Evolutionary conservation across 805 yeast species (phyloP), one percentile per base, ranked within the genome.

Genomic region (Lipomyces spencermartinsiae): DNA sequence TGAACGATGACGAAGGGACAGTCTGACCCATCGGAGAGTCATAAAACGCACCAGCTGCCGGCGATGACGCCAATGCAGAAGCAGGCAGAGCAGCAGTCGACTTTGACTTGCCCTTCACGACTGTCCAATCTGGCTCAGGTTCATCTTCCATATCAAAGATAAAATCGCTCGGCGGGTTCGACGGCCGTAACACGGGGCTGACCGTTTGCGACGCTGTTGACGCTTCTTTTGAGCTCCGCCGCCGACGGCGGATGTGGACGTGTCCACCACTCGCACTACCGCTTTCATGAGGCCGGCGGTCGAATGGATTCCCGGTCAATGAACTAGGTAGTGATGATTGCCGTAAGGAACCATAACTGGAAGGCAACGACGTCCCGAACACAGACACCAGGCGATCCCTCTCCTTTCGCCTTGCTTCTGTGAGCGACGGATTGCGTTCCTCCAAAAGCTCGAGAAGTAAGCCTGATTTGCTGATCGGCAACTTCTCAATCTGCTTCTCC

Each of bases 71-170:
- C 31, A 64, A 34, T 7, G 66, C 25, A 59, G 63, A 71, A 3
- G 64, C 70, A 10, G 63, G 37, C 1, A 53, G 12, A 14, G 63
- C 43, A 12, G 64, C 9, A 16, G 19, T 22, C 9, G 54, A 53
- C 66, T 71, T 65, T 19, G 67, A 6, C 25, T 68, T 68, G 0
- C 62, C 63, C 34, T 69, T 66, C 49, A 61, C 71, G 10, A 59
- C 64, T 14, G n/a, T 49, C 69, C 69, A 65, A 31, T 59, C 63
- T 5, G 55, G 35, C 54, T 54, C 62, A 2, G 62, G 22, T 43
- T 67, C 73, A 35, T 71, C 73, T n/a, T 71, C 73, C 73, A 71
- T 71, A 19, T 71, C 73, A 56, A 71, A 71, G 19, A 71, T 67
- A 29, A 70, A 62, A 29, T 70, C 73, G 19, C 39, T 10, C 49